Conservation (phyloP, 2,329 filamentous ascomycete genomes). For the Metarhizium humberi region DNA sequence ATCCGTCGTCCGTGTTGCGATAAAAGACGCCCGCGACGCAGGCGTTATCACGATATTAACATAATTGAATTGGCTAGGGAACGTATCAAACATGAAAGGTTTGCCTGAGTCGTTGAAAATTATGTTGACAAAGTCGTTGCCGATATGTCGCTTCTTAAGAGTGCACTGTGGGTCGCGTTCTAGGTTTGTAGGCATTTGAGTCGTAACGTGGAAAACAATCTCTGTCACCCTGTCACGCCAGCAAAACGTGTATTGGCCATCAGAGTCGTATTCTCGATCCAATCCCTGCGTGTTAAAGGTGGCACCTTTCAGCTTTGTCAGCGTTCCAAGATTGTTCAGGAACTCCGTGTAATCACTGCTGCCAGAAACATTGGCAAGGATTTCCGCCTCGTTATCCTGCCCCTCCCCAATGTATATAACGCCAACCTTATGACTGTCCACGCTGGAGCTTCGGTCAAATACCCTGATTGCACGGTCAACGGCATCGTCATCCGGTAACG, state of each 20-base stretch:
- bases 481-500: constrained; percentile 61
- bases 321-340: constrained; percentile 68
- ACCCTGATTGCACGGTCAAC: constrained; percentile 65
- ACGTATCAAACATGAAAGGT: constrained; percentile 82
- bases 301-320: constrained; percentile 71
- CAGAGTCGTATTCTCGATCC: constrained; percentile 65
- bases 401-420: constrained; percentile 87
- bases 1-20: constrained; percentile 46
- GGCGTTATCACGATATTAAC: constrained; percentile 95
- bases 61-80: constrained; percentile 91
- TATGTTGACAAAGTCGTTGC: constrained; percentile 97
- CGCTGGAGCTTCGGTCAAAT: constrained; percentile 80
- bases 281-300: constrained; percentile 90
- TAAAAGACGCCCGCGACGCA: constrained; percentile 68
- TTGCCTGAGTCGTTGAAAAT: constrained; percentile 95
- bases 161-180: constrained; percentile 67
- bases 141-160: constrained; percentile 88
- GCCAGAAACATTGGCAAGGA: constrained; percentile 77
- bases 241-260: constrained; percentile 83
- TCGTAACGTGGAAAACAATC: constrained; percentile 90
- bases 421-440: constrained; percentile 93
- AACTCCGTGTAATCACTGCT: constrained; percentile 85
- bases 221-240: constrained; percentile 95
- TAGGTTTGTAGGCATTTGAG: constrained; percentile 89
- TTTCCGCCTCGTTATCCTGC: constrained; percentile 74